Base-by-base conservation (phyloP, 2,329 filamentous ascomycete species). In the Knufia fluminis region DNA sequence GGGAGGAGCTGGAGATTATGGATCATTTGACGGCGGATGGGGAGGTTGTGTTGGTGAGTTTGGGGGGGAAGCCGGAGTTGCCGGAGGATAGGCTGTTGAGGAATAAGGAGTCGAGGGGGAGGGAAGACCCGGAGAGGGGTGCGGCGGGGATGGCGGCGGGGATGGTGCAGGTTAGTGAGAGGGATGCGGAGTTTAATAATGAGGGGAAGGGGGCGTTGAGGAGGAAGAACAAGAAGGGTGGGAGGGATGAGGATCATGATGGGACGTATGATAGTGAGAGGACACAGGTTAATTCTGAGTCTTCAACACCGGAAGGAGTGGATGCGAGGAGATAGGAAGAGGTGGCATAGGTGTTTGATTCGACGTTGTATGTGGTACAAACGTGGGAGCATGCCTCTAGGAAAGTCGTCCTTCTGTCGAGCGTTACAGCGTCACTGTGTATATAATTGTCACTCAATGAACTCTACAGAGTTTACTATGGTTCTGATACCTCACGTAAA, bases 11-110 rank as follows among this genome's bases (percentile, higher is more conserved):
- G 20, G 67, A 66, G 0, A 62, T 74, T 7, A 67, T 90, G 19
- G 86, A 91, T 61, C 82, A 70, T 16, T 82, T 85, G 1, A 88
- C 86, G 0, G 85, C 75, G 2, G 71, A 74, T 49, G 71, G 71
- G 19, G 71, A 70, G n/a, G 67, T 75, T 14, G 76, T 77, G 2
- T 66, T 79, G 56, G 73, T 70, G 44, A 75, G 71, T 40, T 66
- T 77, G 23, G 75, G 75, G 3, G 74, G 75, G 10, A 52, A 24
- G 19, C 50, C 50, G 10, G 40, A 49, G 40, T 36, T 52, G 44
- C 49, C 45, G n/a, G 45, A 52, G 38, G 31, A 36, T 28, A 46
- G 42, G 19, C 14, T 17, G 17, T 17, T 44, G 19, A 17, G 7
- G n/a, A 22, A 35, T 16, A 36, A 23, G 39, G 23, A 42, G 36